Evolutionary conservation across 106 monocot genomes (phyloP).

Genomic region (Dioscorea alata): DNA sequence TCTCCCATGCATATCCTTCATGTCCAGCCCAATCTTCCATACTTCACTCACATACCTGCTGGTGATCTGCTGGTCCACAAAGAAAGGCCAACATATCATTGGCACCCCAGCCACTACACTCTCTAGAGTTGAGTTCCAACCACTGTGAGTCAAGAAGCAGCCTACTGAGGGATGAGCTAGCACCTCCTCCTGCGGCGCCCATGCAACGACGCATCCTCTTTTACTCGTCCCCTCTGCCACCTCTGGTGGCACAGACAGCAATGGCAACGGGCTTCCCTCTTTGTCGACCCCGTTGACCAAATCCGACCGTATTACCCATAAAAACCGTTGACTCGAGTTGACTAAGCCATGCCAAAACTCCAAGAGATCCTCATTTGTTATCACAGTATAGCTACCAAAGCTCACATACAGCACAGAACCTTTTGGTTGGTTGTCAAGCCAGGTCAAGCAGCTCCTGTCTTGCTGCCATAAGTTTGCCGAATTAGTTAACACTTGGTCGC

Average conservation of each 20-base stretch:
- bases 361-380: constrained; percentile 17
- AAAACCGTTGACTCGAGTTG: constrained; percentile 28
- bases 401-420: constrained; percentile 50
- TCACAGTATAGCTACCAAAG: constrained; percentile 33
- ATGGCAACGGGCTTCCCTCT: too few relatives aligned
- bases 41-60: constrained; percentile 36
- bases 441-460: constrained; percentile 11
- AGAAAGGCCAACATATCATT: constrained; percentile 64
- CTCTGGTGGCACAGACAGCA: too few relatives aligned
- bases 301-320: constrained; percentile 56
- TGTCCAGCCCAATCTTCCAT: constrained; percentile 51
- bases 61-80: constrained; percentile 39
- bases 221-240: too few relatives aligned
- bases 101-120: constrained; percentile 44
- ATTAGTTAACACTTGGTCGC: background rate
- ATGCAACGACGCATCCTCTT: background rate
- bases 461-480: constrained; percentile 8
- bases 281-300: constrained; percentile 7
- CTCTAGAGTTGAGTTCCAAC: constrained; percentile 39
- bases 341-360: constrained; percentile 43
- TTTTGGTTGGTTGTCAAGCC: constrained; percentile 31
- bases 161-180: constrained; percentile 40
- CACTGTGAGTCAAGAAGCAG: constrained; percentile 31
- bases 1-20: constrained; percentile 37
- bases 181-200: constrained; percentile 51